Base-by-base conservation (phyloP, 225 moss, liverwort and hornwort species). In the Straminergon stramineum region DNA sequence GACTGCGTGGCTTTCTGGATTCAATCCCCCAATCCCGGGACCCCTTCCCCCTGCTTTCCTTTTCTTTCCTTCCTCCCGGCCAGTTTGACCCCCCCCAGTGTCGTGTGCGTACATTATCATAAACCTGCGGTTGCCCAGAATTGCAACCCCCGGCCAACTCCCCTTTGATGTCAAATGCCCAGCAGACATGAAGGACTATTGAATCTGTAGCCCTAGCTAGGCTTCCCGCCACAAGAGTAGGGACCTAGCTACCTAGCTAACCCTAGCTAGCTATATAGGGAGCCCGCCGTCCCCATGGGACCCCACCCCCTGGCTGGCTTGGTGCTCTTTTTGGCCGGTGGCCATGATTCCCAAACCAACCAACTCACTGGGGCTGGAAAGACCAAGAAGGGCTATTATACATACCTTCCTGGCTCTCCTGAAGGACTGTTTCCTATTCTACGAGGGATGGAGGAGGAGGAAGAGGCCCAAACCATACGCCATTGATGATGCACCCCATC, bases 251-350 rank as follows among this genome's bases (percentile, higher is more conserved):
- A 66, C 12, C 37, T 17, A 51, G 53, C 6, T 53, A 39, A 39
- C n/a, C n/a, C 27, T 16, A 52, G 52, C 10, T 10, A 52, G 52
- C 52, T 52, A 52, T 13, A 14, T 52, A 52, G 52, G 48, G 48
- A 48, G 48, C 48, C 48, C 48, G 9, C 48, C 48, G 9, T 10
- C 48, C 52, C 52, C 52, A 8, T 8, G 74, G 52, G 52, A 6
- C 15, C 84, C 85, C n/a, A n/a, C 58, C 12, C 24, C 6, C 5
- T 15, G 32, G 51, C 34, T 24, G 11, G 6, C 48, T 23, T 27
- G 11, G 57, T 77, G 64, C 61, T 20, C 88, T 91, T 91, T 91
- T 91, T 91, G 91, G 88, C 88, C 91, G 91, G 91, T 88, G 91
- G 88, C 88, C 87, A 88, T 88, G 85, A 91, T 88, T 91, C 82